phyloP scores from a whole-genome alignment of 257 asterid species.

The Nicotiana noctiflora region DNA sequence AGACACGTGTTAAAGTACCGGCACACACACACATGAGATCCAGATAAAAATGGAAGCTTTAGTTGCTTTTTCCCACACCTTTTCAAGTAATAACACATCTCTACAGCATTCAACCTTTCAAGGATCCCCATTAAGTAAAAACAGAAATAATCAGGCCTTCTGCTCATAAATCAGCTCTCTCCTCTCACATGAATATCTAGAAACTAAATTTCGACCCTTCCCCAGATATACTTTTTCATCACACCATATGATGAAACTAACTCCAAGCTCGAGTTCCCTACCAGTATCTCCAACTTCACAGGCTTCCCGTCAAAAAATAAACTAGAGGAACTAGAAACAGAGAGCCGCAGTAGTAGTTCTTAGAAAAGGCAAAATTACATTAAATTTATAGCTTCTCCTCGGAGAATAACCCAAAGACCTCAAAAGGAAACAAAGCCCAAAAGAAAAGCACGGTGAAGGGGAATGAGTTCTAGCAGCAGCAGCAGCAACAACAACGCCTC shows the following conservation, averaged over 20 bases:
- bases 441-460: not conserved
- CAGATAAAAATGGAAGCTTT: not conserved
- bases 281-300: not conserved
- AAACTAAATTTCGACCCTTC: not conserved
- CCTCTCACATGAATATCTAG: not conserved
- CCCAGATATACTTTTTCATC: not conserved
- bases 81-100: not conserved
- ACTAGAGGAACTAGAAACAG: not conserved
- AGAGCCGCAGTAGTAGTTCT: not conserved
- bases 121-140: not conserved
- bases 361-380: not conserved
- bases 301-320: not conserved
- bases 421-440: not conserved
- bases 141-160: not conserved
- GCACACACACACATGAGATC: too few relatives aligned
- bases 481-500: not conserved
- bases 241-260: not conserved
- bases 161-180: constrained; percentile 1
- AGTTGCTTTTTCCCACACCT: not conserved
- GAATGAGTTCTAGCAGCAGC: not conserved
- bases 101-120: not conserved
- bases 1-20: not conserved
- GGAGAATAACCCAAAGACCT: not conserved
- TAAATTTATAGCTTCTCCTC: not conserved
- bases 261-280: not conserved